Base-by-base conservation (phyloP, 176 grass and related monocot species). In the Avena sativa region DNA sequence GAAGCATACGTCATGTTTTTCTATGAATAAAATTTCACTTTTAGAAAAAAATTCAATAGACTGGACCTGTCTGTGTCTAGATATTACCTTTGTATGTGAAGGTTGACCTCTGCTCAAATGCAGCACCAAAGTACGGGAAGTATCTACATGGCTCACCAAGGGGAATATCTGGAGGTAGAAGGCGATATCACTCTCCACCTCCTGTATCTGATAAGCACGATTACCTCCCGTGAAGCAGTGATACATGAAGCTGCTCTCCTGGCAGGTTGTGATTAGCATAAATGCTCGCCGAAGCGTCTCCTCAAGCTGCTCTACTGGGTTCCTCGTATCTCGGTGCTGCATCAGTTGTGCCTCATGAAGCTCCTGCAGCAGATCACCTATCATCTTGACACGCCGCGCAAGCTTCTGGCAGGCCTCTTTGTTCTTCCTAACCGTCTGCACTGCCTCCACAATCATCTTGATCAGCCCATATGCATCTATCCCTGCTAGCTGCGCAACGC, bases 81-180 rank as follows among this genome's bases (percentile, higher is more conserved):
- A 4, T 16, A 61, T 44, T 80, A 89, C 87, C 81, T 43, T 36
- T 15, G 76, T 46, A 0, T 34, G 51, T 32, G 68, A 46, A 85
- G 82, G 30, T 30, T 40, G 59, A 65, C 13, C 66, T 74, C 68
- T 75, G 12, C 7, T 79, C 36, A 56, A 47, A 84, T 34, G 12
- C 57, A 67, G 67, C 63, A 90, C 92, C 81, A 62, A 92, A 10
- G 81, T 87, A 74, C 87, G 82, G 14, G 79, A 74, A 51, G 84
- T 81, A 40, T 95, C 89, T 3, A 95, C 91, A 19, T 95, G 90
- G 38, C 85, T 86, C 44, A 98, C 83, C 17, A 98, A 83, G 13
- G 95, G 95, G 78, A 98, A 92, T 30, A 98, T 84, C 75, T 79
- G 84, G 26, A 97, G 83, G 76, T 95, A 93, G 51, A 92, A 89